Conservation (phyloP, 2,329 filamentous ascomycete species). For the Chaetomiaceae sp. region DNA sequence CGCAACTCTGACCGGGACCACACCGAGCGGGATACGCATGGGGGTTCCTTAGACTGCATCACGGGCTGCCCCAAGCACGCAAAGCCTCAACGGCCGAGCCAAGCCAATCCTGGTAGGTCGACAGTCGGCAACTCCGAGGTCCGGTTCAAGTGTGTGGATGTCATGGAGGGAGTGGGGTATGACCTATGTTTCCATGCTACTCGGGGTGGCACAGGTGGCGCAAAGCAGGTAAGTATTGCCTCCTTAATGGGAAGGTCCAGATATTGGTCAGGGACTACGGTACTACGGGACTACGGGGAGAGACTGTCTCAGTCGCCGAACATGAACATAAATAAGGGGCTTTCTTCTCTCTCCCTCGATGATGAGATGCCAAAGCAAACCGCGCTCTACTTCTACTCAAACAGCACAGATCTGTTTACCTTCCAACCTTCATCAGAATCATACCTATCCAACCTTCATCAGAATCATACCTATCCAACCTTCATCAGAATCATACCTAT, state of each 20-base stretch:
- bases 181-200: slow-evolving; percentile 18
- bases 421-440: too few relatives aligned
- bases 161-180: slow-evolving; percentile 2
- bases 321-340: slow-evolving; percentile 19
- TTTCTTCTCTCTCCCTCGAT: not conserved
- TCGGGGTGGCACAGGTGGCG: slow-evolving; percentile 2
- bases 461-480: too few relatives aligned
- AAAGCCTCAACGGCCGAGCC: slow-evolving; percentile 3
- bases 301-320: not conserved
- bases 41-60: slow-evolving; percentile 8
- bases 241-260: slow-evolving; percentile 20
- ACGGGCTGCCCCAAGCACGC: slow-evolving; percentile 19
- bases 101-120: slow-evolving; percentile 20
- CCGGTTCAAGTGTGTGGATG: too few relatives aligned
- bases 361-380: too few relatives aligned
- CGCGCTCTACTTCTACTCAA: too few relatives aligned
- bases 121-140: too few relatives aligned
- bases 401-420: too few relatives aligned
- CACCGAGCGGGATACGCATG: not conserved
- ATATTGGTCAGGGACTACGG: not conserved
- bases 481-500: not conserved
- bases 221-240: not conserved
- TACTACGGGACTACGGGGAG: too few relatives aligned
- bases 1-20: not conserved
- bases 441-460: too few relatives aligned